Evolutionary conservation across 2,329 filamentous ascomycete genomes (phyloP).

Genomic region (Paecilomyces sp.): DNA sequence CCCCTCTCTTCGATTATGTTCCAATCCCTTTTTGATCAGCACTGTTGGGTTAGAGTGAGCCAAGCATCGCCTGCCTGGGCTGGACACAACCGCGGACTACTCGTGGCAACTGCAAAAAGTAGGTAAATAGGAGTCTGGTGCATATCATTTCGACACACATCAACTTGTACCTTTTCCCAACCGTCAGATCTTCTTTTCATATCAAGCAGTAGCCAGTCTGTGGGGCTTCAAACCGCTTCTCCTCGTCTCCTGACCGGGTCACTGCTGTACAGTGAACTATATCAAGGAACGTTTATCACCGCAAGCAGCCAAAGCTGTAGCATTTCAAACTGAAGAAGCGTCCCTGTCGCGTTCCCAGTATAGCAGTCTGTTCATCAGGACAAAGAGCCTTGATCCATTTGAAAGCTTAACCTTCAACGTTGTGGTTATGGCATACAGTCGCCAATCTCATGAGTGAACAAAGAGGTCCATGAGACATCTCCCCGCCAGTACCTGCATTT

Average conservation of each 20-base stretch:
- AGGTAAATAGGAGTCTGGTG: not conserved
- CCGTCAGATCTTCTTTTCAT: not conserved
- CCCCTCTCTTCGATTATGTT: not conserved
- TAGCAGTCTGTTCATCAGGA: not conserved
- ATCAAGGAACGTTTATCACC: not conserved
- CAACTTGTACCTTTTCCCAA: not conserved
- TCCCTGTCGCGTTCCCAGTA: not conserved
- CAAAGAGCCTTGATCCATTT: conserved; percentile 1
- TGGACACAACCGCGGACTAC: not conserved
- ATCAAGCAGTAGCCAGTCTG: not conserved
- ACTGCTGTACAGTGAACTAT: not conserved
- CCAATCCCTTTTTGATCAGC: not conserved
- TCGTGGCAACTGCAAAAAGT: not conserved
- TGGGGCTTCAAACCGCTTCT: not conserved
- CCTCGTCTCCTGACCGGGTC: not conserved
- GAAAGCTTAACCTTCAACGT: not conserved
- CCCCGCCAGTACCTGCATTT: conserved; percentile 2
- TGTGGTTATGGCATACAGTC: not conserved
- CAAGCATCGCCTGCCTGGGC: not conserved
- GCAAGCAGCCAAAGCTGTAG: not conserved
- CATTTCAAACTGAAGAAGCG: not conserved
- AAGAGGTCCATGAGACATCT: conserved; percentile 2
- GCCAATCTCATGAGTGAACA: not conserved
- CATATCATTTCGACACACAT: not conserved
- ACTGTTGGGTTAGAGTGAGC: not conserved